phyloP scores from a whole-genome alignment of 371 early-diverging fungal genomes.

The Apophysomyces elegans region DNA sequence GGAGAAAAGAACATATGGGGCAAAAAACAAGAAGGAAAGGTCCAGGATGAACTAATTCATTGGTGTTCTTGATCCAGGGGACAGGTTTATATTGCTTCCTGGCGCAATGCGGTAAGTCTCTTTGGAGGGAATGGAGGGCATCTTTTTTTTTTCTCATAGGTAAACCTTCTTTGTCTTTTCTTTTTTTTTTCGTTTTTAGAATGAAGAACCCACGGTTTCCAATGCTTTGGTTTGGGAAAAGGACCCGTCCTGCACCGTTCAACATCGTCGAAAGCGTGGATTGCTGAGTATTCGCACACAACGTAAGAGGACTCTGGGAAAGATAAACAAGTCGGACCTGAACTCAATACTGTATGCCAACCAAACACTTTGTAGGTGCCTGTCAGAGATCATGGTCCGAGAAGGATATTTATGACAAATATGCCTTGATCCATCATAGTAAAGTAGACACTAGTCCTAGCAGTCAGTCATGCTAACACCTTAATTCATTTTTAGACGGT shows the following conservation, averaged over 20 bases:
- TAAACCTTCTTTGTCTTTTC: not conserved
- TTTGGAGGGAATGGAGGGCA: not conserved
- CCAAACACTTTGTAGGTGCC: not conserved
- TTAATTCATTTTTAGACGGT: slow-evolving; percentile 1
- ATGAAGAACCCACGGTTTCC: not conserved
- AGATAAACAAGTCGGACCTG: too few relatives aligned
- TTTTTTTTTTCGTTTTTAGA: not conserved
- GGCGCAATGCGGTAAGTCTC: slow-evolving; percentile 8
- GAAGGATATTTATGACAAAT: not conserved
- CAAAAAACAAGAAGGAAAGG: slow-evolving; percentile 18
- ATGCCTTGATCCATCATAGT: not conserved
- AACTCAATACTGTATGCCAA: too few relatives aligned
- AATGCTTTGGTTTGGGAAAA: slow-evolving; percentile 1
- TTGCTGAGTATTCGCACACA: not conserved
- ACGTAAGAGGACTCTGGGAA: not conserved
- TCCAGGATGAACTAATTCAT: not conserved
- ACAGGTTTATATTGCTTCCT: slow-evolving; percentile 7
- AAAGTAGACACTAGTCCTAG: not conserved
- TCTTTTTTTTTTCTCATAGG: not conserved
- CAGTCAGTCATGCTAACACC: not conserved
- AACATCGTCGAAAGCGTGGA: not conserved
- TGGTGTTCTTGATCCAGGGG: not conserved
- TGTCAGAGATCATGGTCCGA: not conserved
- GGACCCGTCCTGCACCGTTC: slow-evolving; percentile 1
- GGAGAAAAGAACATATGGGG: slow-evolving; percentile 43